Percentiles rank a stretch among this genome's conserved stretches.
phyloP scores from a whole-genome alignment of 306 rosid species.

The Malus fusca region DNA sequence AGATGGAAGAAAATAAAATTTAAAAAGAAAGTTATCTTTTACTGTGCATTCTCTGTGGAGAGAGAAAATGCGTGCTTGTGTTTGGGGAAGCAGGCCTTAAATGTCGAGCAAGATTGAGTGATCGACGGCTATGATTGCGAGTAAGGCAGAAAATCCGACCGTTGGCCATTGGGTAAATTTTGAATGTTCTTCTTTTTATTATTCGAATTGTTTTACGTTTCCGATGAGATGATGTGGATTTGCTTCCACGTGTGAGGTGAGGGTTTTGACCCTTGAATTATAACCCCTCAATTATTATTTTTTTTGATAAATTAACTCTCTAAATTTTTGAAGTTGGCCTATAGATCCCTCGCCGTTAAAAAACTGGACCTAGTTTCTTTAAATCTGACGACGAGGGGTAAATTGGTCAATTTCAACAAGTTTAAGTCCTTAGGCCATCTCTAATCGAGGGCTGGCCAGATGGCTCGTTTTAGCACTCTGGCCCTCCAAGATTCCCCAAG shows the following conservation, averaged over 20 bases:
- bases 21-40: conserved; percentile 20
- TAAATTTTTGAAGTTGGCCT: too few species aligned
- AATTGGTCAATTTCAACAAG: too few species aligned
- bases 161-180: conserved; percentile 46
- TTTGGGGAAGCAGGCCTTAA: conserved; percentile 13
- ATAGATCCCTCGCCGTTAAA: too few species aligned
- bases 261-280: background rate
- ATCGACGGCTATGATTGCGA: conserved; percentile 40
- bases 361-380: too few species aligned
- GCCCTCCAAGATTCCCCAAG: too few species aligned
- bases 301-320: too few species aligned
- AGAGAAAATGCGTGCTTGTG: background rate
- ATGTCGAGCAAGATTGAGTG: conserved; percentile 22
- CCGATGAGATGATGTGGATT: conserved; percentile 32
- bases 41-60: background rate
- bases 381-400: too few species aligned
- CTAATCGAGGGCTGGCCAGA: too few species aligned
- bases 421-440: too few species aligned
- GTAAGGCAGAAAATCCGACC: conserved; percentile 45
- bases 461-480: too few species aligned
- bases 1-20: background rate
- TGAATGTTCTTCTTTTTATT: conserved; percentile 39
- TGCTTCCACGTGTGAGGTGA: conserved; percentile 35
- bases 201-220: conserved; percentile 14
- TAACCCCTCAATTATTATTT: too few species aligned